These are phyloP conservation scores for Pythium insidiosum DNA, from an alignment of 352 stramenopile genomes.

Conservation along the genomic window DNA sequence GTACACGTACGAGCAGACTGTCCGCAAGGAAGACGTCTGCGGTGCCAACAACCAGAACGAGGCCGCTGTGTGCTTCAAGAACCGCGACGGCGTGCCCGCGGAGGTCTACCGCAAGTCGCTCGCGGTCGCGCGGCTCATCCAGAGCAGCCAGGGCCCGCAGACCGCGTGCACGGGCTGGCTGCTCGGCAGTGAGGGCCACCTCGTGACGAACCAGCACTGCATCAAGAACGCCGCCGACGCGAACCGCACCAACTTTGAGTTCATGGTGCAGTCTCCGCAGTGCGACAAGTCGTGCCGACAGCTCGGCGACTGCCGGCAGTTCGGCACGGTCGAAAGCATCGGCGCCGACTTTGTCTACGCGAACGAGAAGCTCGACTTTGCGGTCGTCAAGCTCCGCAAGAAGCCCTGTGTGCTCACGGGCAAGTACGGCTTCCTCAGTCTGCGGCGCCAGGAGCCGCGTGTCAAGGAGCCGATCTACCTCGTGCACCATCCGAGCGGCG, in stretches of 20 bases:
- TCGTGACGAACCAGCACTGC: slow-evolving; percentile 35
- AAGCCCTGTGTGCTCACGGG: slow-evolving; percentile 17
- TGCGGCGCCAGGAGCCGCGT: slow-evolving; percentile 7
- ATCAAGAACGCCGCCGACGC: slow-evolving; percentile 17
- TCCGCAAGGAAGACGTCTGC: slow-evolving; percentile 21
- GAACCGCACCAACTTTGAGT: slow-evolving; percentile 17
- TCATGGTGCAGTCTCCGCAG: slow-evolving; percentile 16
- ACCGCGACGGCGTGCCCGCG: slow-evolving; percentile 7
- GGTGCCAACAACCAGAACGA: slow-evolving; percentile 21
- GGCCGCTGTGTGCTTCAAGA: slow-evolving; percentile 26
- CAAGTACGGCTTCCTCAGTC: slow-evolving; percentile 24
- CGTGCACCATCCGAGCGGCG: slow-evolving; percentile 20
- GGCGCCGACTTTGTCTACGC: slow-evolving; percentile 21
- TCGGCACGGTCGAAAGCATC: slow-evolving; percentile 19
- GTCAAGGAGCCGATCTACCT: slow-evolving; percentile 23
- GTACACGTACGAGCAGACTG: slow-evolving; percentile 18
- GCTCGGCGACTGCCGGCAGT: slow-evolving; percentile 18
- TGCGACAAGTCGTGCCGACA: slow-evolving; percentile 21
- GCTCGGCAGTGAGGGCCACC: slow-evolving; percentile 22
- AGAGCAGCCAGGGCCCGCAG: slow-evolving; percentile 8
- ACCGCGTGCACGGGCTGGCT: slow-evolving; percentile 29
- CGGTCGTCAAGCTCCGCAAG: slow-evolving; percentile 27
- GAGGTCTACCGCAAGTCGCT: slow-evolving; percentile 17
- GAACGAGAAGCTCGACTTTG: slow-evolving; percentile 28
- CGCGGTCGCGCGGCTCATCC: slow-evolving; percentile 23